Percentiles rank a stretch among this genome's conserved stretches.
Conservation (phyloP, 345 rosid genomes). For the Acer yangbiense region DNA sequence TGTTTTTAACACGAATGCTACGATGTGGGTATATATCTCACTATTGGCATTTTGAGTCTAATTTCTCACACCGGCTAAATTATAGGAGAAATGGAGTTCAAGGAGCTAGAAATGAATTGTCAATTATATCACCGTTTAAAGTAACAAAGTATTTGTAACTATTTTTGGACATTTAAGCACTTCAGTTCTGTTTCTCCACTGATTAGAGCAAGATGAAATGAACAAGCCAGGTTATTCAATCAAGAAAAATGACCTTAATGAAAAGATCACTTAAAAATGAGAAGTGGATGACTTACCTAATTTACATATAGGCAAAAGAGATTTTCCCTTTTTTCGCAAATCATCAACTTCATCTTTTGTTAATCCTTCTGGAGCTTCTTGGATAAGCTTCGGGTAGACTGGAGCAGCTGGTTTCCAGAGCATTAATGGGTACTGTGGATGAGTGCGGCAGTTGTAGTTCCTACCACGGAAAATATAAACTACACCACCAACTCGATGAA, state of each 20-base stretch:
- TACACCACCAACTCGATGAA: constrained; percentile 75
- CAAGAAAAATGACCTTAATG: not conserved
- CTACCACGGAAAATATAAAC: constrained; percentile 91
- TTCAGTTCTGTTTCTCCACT: not conserved
- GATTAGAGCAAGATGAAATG: not conserved
- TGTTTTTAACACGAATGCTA: not conserved
- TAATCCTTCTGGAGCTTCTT: constrained; percentile 86
- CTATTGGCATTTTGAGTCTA: not conserved
- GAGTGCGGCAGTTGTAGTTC: constrained; percentile 75
- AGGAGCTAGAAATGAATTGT: no score
- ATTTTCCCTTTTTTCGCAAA: constrained; percentile 65
- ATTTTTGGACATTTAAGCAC: not conserved
- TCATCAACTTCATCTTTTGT: constrained; percentile 69
- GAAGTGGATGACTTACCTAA: constrained; percentile 47
- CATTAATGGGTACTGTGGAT: constrained; percentile 85
- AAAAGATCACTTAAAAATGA: constrained; percentile 4
- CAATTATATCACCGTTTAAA: not conserved
- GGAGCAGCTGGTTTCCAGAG: constrained; percentile 99
- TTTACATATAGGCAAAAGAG: constrained; percentile 82
- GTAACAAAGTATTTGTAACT: not conserved
- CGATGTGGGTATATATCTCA: not conserved
- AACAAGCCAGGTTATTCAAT: not conserved
- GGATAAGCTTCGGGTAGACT: constrained; percentile 91
- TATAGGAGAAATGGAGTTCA: not conserved
- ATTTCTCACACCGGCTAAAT: not conserved